Evolutionary conservation across 2,329 filamentous ascomycete genomes (phyloP).

Genomic region (Ophiosphaerella narmari): DNA sequence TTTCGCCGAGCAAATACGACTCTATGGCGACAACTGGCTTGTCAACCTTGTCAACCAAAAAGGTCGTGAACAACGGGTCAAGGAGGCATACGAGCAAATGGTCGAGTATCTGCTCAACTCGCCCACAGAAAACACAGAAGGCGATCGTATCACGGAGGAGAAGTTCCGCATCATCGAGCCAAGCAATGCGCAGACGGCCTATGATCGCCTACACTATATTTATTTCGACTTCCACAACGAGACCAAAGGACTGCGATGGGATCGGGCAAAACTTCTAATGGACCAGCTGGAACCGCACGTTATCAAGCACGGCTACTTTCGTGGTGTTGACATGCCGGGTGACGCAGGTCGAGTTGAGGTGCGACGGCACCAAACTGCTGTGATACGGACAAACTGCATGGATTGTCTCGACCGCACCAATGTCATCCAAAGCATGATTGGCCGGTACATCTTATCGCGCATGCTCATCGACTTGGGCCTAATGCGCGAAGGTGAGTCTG

Average conservation of each 20-base stretch:
- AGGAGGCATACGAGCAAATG: conserved; percentile 92
- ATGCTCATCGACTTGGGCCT: conserved; percentile 86
- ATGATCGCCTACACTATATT: conserved; percentile 89
- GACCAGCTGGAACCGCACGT: conserved; percentile 80
- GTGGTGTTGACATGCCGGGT: conserved; percentile 82
- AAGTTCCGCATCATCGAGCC: conserved; percentile 81
- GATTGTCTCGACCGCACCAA: conserved; percentile 98
- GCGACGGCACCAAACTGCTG: conserved; percentile 79
- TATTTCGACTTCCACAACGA: conserved; percentile 99
- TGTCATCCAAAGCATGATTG: conserved; percentile 96
- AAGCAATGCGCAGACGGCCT: conserved; percentile 62
- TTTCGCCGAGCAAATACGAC: conserved; percentile 88
- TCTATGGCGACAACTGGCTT: conserved; percentile 96
- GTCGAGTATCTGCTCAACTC: conserved; percentile 74
- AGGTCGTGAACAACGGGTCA: conserved; percentile 85
- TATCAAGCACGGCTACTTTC: conserved; percentile 85
- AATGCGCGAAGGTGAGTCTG: conserved; percentile 74
- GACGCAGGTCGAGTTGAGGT: conserved; percentile 77
- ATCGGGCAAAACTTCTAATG: conserved; percentile 84
- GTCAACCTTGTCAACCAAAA: conserved; percentile 98
- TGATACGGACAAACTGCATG: conserved; percentile 98
- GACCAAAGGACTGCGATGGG: conserved; percentile 92
- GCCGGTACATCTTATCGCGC: conserved; percentile 82
- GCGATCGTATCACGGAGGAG: conserved; percentile 71
- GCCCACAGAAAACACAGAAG: conserved; percentile 67